Evolutionary conservation across 768 basidiomycete species (phyloP).

Genomic region (Hydnomerulius pinastri): DNA sequence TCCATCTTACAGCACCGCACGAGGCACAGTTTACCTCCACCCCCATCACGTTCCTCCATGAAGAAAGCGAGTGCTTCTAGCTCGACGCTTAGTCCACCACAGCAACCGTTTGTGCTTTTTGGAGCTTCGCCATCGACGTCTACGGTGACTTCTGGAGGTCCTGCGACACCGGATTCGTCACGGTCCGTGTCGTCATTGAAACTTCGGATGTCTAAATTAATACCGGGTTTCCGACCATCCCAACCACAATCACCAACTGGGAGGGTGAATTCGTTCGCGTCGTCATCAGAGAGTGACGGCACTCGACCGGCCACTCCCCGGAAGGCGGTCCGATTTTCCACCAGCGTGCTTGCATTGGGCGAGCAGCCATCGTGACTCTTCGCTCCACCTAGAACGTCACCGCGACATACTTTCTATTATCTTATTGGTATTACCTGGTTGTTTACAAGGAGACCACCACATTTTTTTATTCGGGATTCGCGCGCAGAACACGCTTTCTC

Average conservation of each 20-base stretch:
- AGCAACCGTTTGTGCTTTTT: constrained; percentile 15
- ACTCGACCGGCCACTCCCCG: constrained; percentile 47
- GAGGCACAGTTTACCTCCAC: constrained; percentile 46
- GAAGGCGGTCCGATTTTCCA: constrained; percentile 66
- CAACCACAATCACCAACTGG: constrained; percentile 37
- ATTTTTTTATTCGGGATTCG: constrained; percentile 22
- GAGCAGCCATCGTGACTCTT: constrained; percentile 18
- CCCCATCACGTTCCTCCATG: constrained; percentile 64
- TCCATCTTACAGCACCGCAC: constrained; percentile 22
- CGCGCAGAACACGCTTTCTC: constrained; percentile 18
- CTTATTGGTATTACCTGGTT: constrained; percentile 12
- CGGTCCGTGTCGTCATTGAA: constrained; percentile 43
- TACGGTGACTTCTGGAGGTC: constrained; percentile 37
- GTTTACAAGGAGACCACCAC: constrained; percentile 7
- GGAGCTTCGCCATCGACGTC: constrained; percentile 30
- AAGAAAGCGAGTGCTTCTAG: constrained; percentile 48
- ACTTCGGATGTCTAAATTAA: constrained; percentile 53
- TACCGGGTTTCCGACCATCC: constrained; percentile 44
- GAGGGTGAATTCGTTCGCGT: constrained; percentile 30
- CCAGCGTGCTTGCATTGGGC: constrained; percentile 37
- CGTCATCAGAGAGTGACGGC: constrained; percentile 36
- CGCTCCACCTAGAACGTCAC: not conserved
- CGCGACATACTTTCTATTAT: too few relatives aligned
- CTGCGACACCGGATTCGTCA: constrained; percentile 24
- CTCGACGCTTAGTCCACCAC: constrained; percentile 23